phyloP scores from a whole-genome alignment of 495 filamentous ascomycete species.

The Neurospora sp. region DNA sequence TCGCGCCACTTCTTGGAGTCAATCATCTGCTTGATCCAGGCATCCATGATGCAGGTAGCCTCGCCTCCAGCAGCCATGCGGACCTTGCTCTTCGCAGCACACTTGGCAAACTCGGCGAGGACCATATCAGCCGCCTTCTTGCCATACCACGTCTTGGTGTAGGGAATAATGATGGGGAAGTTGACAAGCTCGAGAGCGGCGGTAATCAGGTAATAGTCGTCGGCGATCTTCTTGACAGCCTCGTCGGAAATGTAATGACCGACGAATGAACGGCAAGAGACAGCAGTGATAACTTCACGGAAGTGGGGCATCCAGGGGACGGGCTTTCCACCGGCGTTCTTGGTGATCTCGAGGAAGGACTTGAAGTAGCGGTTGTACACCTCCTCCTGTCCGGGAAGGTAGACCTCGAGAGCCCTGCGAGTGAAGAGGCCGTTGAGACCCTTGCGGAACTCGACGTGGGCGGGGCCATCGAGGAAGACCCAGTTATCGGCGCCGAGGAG shows the following conservation, averaged over 20 bases:
- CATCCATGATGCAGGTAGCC: constrained; percentile 86
- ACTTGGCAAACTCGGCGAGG: constrained; percentile 78
- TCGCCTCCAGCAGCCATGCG: constrained; percentile 88
- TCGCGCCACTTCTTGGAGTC: constrained; percentile 71
- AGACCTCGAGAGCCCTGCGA: constrained; percentile 73
- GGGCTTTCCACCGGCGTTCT: constrained; percentile 57
- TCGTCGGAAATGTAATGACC: constrained; percentile 89
- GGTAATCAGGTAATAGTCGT: constrained; percentile 95
- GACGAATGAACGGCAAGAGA: constrained; percentile 92
- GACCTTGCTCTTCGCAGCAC: constrained; percentile 84
- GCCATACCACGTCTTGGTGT: constrained; percentile 93
- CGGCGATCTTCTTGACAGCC: constrained; percentile 85
- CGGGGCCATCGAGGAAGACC: constrained; percentile 95
- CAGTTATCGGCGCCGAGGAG: constrained; percentile 87
- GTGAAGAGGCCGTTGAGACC: constrained; percentile 94
- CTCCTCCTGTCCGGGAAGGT: constrained; percentile 87
- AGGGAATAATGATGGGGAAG: constrained; percentile 95
- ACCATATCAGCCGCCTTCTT: constrained; percentile 94
- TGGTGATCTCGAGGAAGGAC: constrained; percentile 64
- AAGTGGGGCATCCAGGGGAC: constrained; percentile 85
- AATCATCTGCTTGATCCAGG: constrained; percentile 79
- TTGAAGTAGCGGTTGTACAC: constrained; percentile 83
- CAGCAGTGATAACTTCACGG: constrained; percentile 91
- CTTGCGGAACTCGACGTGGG: constrained; percentile 94
- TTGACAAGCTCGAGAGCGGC: constrained; percentile 95